A percentile compares a stretch with the other conserved stretches of the same genome.
phyloP scores from a whole-genome alignment of 2,329 filamentous ascomycete species.

The Fusarium nanum region DNA sequence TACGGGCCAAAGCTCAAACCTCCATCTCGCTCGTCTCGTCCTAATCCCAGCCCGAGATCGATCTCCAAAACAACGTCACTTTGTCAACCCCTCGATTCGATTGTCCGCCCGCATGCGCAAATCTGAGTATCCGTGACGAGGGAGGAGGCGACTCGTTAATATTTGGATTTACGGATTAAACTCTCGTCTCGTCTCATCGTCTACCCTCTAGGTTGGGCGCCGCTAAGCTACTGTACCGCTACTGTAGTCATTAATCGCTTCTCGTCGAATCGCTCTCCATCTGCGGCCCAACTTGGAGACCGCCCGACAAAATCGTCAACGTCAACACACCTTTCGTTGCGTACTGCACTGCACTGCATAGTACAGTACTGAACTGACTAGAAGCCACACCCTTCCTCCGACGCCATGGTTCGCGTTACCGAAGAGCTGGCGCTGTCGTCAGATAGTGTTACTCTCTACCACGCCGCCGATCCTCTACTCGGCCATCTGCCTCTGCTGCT shows the following conservation, averaged over 20 bases:
- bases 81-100: slow-evolving; percentile 17
- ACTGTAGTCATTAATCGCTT: slow-evolving; percentile 7
- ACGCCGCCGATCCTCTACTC: slow-evolving; percentile 85
- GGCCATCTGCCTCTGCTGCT: slow-evolving; percentile 85
- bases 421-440: slow-evolving; percentile 82
- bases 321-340: slow-evolving; percentile 35
- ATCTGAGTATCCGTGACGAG: slow-evolving; percentile 39
- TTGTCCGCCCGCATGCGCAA: slow-evolving; percentile 32
- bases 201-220: slow-evolving; percentile 2
- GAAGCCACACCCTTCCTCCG: slow-evolving; percentile 42
- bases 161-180: slow-evolving; percentile 6
- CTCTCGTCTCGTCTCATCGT: slow-evolving; percentile 20
- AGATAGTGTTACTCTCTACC: slow-evolving; percentile 87
- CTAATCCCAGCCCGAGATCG: slow-evolving; percentile 19
- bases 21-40: slow-evolving; percentile 23
- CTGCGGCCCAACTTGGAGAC: slow-evolving; percentile 46
- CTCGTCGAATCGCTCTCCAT: slow-evolving; percentile 34
- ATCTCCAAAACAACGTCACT: slow-evolving; percentile 18
- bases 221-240: slow-evolving; percentile 9
- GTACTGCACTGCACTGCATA: slow-evolving; percentile 26
- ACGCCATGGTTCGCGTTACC: slow-evolving; percentile 84
- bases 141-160: slow-evolving; percentile 41
- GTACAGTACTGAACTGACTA: not conserved
- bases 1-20: slow-evolving; percentile 25
- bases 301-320: slow-evolving; percentile 24